Evolutionary conservation across 2,329 filamentous ascomycete genomes (phyloP).

Genomic region (Incumbomyces delicatus): DNA sequence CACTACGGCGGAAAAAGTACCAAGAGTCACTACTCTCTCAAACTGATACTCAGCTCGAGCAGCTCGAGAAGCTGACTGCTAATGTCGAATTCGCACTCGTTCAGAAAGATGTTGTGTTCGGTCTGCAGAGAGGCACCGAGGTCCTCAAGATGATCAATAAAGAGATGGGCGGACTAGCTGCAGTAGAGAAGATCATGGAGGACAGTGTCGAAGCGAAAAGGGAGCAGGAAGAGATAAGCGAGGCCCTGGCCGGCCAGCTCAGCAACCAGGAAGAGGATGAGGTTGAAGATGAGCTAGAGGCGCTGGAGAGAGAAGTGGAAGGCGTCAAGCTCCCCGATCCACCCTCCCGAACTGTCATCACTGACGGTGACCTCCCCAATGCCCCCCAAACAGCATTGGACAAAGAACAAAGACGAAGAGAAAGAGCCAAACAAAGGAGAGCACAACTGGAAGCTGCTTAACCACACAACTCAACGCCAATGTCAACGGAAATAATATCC

Average conservation of each 20-base stretch:
- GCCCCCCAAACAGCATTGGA: slow-evolving; percentile 28
- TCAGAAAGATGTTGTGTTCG: slow-evolving; percentile 91
- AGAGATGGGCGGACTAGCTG: slow-evolving; percentile 92
- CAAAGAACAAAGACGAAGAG: slow-evolving; percentile 24
- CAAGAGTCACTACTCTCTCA: slow-evolving; percentile 81
- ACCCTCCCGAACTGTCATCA: slow-evolving; percentile 18
- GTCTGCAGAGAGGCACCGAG: slow-evolving; percentile 79
- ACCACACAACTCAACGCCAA: slow-evolving; percentile 2
- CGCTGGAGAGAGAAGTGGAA: slow-evolving; percentile 57
- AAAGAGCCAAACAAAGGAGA: slow-evolving; percentile 25
- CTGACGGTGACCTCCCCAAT: slow-evolving; percentile 27
- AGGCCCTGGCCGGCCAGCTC: slow-evolving; percentile 79
- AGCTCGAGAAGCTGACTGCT: slow-evolving; percentile 77
- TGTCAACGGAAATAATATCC: neutral
- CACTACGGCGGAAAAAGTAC: slow-evolving; percentile 90
- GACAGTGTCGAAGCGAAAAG: slow-evolving; percentile 83
- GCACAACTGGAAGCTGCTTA: slow-evolving; percentile 19
- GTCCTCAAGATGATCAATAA: slow-evolving; percentile 85
- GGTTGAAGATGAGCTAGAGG: slow-evolving; percentile 88
- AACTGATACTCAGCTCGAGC: slow-evolving; percentile 87
- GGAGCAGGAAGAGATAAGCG: slow-evolving; percentile 92
- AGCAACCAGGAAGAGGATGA: slow-evolving; percentile 95
- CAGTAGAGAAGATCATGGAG: slow-evolving; percentile 89
- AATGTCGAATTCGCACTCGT: slow-evolving; percentile 94
- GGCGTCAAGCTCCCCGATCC: slow-evolving; percentile 28